Percentiles rank a stretch among this genome's conserved stretches.
Evolutionary conservation across 2,329 filamentous ascomycete genomes (phyloP).

Genomic region (Monilinia aucupariae): DNA sequence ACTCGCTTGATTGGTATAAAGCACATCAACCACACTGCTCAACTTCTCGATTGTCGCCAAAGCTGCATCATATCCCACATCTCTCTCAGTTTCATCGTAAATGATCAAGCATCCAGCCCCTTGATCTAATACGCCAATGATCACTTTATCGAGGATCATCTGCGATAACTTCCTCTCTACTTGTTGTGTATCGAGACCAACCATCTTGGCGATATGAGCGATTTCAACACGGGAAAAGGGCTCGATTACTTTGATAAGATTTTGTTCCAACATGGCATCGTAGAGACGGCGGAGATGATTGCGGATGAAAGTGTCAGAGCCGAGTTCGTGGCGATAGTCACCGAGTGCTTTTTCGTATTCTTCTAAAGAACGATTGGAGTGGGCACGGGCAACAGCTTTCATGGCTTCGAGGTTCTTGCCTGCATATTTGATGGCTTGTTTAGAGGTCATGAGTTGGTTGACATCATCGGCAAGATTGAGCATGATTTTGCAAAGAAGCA

Average conservation of each 20-base stretch:
- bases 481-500: constrained; percentile 99
- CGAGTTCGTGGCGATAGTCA: constrained; percentile 87
- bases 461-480: constrained; percentile 95
- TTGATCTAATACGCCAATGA: constrained; percentile 94
- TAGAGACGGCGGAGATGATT: constrained; percentile 94
- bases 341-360: constrained; percentile 93
- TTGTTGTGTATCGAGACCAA: constrained; percentile 90
- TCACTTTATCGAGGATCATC: constrained; percentile 99
- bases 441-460: constrained; percentile 87
- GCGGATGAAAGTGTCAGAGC: constrained; percentile 90
- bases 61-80: constrained; percentile 90
- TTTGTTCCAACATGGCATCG: constrained; percentile 98
- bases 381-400: constrained; percentile 95
- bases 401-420: constrained; percentile 95
- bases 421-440: constrained; percentile 94
- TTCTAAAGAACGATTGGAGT: constrained; percentile 90
- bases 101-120: constrained; percentile 97
- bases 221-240: constrained; percentile 97
- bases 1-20: constrained; percentile 97
- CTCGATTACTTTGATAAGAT: constrained; percentile 99
- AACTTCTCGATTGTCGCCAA: constrained; percentile 94
- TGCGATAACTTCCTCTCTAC: constrained; percentile 97
- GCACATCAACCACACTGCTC: constrained; percentile 91
- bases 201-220: constrained; percentile 94
- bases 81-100: constrained; percentile 89